Percentiles rank a stretch among this genome's conserved stretches.
Evolutionary conservation across 768 basidiomycete species (phyloP).

Genomic region (Leccinum broughii): DNA sequence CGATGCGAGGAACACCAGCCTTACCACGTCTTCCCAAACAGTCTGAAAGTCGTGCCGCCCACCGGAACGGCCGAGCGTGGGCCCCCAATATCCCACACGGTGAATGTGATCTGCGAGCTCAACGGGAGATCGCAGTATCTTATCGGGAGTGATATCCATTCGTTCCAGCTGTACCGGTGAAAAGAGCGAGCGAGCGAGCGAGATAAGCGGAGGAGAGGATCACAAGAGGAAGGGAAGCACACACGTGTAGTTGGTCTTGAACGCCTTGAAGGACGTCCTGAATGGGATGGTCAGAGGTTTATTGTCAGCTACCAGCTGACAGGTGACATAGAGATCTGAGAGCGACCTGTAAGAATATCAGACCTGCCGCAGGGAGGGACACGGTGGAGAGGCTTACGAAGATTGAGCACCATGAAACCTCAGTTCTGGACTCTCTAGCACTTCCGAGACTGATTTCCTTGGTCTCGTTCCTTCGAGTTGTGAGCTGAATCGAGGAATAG

Average conservation of each 20-base stretch:
- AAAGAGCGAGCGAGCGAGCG: neutral
- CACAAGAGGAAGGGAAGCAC: conserved; percentile 23
- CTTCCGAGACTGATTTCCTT: conserved; percentile 69
- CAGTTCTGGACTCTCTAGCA: conserved; percentile 81
- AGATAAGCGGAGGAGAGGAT: neutral
- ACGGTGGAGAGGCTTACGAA: conserved; percentile 44
- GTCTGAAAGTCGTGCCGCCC: conserved; percentile 85
- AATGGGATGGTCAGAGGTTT: conserved; percentile 91
- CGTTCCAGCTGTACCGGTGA: conserved; percentile 75
- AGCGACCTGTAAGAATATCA: conserved; percentile 56
- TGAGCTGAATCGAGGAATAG: conserved; percentile 48
- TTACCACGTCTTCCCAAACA: conserved; percentile 94
- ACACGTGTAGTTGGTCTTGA: conserved; percentile 79
- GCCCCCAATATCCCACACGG: conserved; percentile 93
- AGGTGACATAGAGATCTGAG: conserved; percentile 92
- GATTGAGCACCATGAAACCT: conserved; percentile 83
- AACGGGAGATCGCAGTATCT: conserved; percentile 92
- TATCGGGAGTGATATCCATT: conserved; percentile 90
- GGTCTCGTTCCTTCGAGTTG: conserved; percentile 83
- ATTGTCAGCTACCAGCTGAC: conserved; percentile 90
- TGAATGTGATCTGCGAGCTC: conserved; percentile 86
- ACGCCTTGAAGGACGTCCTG: conserved; percentile 89
- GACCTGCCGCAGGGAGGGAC: conserved; percentile 9
- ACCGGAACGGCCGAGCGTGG: conserved; percentile 78
- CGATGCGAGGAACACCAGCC: conserved; percentile 16